A percentile compares a stretch with the other conserved stretches of the same genome.
Evolutionary conservation across 2,329 filamentous ascomycete genomes (phyloP).

Genomic region (Calonectria crousiana): DNA sequence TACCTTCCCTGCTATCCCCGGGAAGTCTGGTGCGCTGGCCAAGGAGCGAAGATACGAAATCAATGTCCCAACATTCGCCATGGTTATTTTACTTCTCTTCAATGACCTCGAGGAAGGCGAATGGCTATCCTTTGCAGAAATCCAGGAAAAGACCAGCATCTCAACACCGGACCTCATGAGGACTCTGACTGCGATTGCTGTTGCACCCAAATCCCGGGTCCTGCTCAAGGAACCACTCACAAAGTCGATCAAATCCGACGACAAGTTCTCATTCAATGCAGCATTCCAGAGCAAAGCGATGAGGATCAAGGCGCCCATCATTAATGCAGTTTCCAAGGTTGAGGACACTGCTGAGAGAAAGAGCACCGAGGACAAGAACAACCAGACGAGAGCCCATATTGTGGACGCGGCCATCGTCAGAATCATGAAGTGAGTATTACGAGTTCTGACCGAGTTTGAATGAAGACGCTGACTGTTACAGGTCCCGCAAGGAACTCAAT

Average conservation of each 20-base stretch:
- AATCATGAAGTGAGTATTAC: conserved; percentile 82
- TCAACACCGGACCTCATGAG: conserved; percentile 79
- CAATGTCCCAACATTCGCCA: conserved; percentile 91
- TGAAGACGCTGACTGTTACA: conserved; percentile 49
- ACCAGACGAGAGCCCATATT: conserved; percentile 76
- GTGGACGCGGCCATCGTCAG: conserved; percentile 83
- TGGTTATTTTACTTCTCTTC: conserved; percentile 91
- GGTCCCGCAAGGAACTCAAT: conserved; percentile 78
- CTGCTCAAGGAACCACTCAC: conserved; percentile 83
- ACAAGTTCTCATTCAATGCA: conserved; percentile 86
- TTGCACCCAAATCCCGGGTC: conserved; percentile 85
- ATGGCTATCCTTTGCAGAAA: conserved; percentile 76
- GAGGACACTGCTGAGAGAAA: conserved; percentile 79
- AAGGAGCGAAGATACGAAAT: conserved; percentile 86
- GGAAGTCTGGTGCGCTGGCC: conserved; percentile 72
- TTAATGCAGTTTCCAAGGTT: conserved; percentile 85
- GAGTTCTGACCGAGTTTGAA: background rate
- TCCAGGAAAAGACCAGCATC: conserved; percentile 86
- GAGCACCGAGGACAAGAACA: conserved; percentile 81
- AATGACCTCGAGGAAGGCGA: conserved; percentile 75
- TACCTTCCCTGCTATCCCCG: conserved; percentile 77
- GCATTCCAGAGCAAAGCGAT: conserved; percentile 85
- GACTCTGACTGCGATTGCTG: conserved; percentile 83
- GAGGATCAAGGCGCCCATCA: conserved; percentile 90
- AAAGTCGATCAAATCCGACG: conserved; percentile 81